Evolutionary conservation across 768 basidiomycete genomes (phyloP), one percentile per base, ranked within the genome.

Genomic region (Piloderma croceum): DNA sequence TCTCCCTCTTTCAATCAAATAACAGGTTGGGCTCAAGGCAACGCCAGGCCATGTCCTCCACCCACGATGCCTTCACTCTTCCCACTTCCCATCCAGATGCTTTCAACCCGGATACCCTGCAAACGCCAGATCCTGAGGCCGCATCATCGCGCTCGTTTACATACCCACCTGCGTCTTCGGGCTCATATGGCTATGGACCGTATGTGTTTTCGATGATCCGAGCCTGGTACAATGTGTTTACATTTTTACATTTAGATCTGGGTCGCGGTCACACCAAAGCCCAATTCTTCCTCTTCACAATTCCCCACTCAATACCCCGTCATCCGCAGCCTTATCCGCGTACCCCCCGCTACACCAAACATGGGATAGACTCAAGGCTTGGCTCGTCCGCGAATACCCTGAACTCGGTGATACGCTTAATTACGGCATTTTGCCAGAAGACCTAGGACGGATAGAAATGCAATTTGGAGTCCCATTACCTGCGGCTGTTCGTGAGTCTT

Each of bases 371-470:
- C 72, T 98, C 36, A 83, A 81, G 44, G 56, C 65, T n/a, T 90
- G 90, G 79, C 80, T 96, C 15, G 69, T 64, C 44, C 74, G 81
- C 44, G 83, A 93, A 64, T 94, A 94, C 64, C 90, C 92, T 33
- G 93, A 98, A 56, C 76, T 98, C 15, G 87, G 86, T 21, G 93
- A 98, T 61, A 96, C 93, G 7, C 83, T 98, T 49, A 94, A 94
- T 61, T 89, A 86, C 53, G 90, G 90, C 46, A 86, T 90, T 47
- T 73, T 83, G 39, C 83, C 83, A 7, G 74, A 76, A 48, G 83
- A 90, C 58, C 76, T 96, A 45, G 74, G 83, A 27, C 73, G 83
- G 24, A 74, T 93, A 53, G 90, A 96, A 63, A 70, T 82, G 58
- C 78, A 90, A 48, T 80, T 94, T 47, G 90, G 92, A 22, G 79